Evolutionary conservation across 2,329 filamentous ascomycete species (phyloP).

Genomic region (Penicillium griseofulvum): DNA sequence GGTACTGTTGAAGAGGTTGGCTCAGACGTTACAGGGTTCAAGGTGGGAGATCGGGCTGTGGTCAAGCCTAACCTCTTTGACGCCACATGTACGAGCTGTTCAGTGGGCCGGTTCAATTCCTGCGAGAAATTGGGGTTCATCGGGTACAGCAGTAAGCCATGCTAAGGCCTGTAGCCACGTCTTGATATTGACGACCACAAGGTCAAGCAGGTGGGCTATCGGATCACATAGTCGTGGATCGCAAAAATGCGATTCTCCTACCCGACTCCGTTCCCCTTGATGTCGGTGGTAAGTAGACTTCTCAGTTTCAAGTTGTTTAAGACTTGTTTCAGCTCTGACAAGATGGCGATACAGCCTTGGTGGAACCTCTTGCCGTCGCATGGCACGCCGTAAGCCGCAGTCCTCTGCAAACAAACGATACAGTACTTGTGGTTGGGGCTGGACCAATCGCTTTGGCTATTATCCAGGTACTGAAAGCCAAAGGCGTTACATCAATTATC

Average conservation of each 20-base stretch:
- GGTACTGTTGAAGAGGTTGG: slow-evolving; percentile 61
- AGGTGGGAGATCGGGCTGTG: slow-evolving; percentile 57
- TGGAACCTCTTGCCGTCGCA: slow-evolving; percentile 62
- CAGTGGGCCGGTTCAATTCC: slow-evolving; percentile 54
- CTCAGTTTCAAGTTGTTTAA: neutral
- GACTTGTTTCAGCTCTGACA: neutral
- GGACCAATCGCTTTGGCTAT: slow-evolving; percentile 63
- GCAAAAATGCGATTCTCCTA: slow-evolving; percentile 21
- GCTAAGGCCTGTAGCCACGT: slow-evolving; percentile 14
- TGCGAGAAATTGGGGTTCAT: slow-evolving; percentile 58
- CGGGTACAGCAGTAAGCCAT: slow-evolving; percentile 44
- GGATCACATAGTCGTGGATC: slow-evolving; percentile 27
- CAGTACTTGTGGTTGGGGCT: slow-evolving; percentile 57
- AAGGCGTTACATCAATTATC: slow-evolving; percentile 54
- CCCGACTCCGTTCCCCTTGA: slow-evolving; percentile 24
- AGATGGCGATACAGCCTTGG: slow-evolving; percentile 46
- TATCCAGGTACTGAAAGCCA: slow-evolving; percentile 56
- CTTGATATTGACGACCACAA: slow-evolving; percentile 41
- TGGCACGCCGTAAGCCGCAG: slow-evolving; percentile 60
- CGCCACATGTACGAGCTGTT: slow-evolving; percentile 56
- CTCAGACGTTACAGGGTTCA: slow-evolving; percentile 45
- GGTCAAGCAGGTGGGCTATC: slow-evolving; percentile 29
- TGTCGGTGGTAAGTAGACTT: slow-evolving; percentile 19
- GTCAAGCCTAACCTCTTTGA: slow-evolving; percentile 62
- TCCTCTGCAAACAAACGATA: slow-evolving; percentile 45